These are phyloP conservation scores for Neofusicoccum sp. DNA, from an alignment of 2,329 filamentous ascomycete genomes.

Conservation along the genomic window DNA sequence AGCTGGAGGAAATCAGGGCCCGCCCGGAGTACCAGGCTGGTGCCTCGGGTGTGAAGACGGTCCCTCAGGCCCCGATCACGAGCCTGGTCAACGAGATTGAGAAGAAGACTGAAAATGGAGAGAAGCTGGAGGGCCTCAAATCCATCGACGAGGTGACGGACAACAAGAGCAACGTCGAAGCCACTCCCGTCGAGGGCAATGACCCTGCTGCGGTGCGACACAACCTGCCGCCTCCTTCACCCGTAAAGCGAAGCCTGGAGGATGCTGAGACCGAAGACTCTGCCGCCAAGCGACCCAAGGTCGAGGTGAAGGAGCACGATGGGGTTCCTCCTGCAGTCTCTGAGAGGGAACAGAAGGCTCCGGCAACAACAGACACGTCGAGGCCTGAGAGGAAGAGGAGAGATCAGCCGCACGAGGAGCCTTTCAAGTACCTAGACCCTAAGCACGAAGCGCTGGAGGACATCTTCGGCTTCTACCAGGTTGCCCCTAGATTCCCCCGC, in stretches of 20 bases:
- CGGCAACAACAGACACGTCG: background rate
- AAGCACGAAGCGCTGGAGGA: constrained; percentile 72
- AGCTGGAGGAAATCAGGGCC: constrained; percentile 71
- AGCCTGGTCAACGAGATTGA: constrained; percentile 42
- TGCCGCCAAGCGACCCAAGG: constrained; percentile 36
- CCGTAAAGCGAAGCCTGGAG: constrained; percentile 42
- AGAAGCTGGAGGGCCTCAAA: constrained; percentile 31
- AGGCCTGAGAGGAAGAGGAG: constrained; percentile 39
- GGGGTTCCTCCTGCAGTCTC: constrained; percentile 19
- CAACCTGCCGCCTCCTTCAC: constrained; percentile 20
- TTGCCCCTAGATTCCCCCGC: constrained; percentile 79
- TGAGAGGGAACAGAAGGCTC: background rate
- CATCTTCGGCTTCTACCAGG: constrained; percentile 81
- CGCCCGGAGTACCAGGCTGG: constrained; percentile 18
- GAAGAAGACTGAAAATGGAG: constrained; percentile 25
- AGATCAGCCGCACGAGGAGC: constrained; percentile 69
- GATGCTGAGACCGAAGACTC: constrained; percentile 30
- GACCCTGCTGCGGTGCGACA: constrained; percentile 25
- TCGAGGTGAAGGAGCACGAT: constrained; percentile 23
- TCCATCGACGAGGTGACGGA: constrained; percentile 25
- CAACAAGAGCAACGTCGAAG: background rate
- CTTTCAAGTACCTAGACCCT: constrained; percentile 83
- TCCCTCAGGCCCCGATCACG: constrained; percentile 17
- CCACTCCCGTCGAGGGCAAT: constrained; percentile 20
- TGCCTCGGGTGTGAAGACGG: background rate